These are phyloP conservation scores for Globisporangium parvum DNA, from an alignment of 352 stramenopile species.

Conservation along the genomic window DNA sequence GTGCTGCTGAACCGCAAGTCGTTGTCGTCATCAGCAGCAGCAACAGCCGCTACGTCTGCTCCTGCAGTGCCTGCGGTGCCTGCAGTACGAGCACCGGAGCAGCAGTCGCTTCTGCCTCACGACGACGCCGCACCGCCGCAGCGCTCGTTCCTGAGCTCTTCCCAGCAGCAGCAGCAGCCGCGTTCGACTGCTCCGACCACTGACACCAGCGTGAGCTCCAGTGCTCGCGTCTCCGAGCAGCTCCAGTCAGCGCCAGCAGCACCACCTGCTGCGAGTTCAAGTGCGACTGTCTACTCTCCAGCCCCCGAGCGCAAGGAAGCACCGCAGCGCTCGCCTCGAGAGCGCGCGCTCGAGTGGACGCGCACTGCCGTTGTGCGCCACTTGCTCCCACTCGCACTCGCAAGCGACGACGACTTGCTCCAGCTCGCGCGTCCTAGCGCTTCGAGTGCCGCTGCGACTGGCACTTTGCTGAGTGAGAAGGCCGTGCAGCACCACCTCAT, in stretches of 20 bases:
- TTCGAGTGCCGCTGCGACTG: background rate
- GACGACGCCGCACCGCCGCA: no score
- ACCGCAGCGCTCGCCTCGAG: background rate
- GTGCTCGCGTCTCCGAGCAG: no score
- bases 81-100: no score
- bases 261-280: background rate
- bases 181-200: no score
- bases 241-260: background rate
- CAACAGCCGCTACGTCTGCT: background rate
- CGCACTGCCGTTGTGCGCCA: conserved; percentile 8
- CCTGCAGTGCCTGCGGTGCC: no score
- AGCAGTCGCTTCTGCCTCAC: background rate
- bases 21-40: no score
- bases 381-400: conserved; percentile 12
- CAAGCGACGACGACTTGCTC: conserved; percentile 3
- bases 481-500: conserved; percentile 8
- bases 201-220: no score
- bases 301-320: no score
- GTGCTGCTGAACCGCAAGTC: conserved; percentile 12
- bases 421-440: background rate
- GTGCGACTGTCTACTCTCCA: background rate
- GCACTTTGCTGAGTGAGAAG: conserved; percentile 1
- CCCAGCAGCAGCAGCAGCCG: no score
- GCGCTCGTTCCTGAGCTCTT: no score
- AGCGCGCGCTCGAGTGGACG: conserved; percentile 10